Conservation (phyloP, 1,139 yeast genomes). For the Geotrichum europaeum region DNA sequence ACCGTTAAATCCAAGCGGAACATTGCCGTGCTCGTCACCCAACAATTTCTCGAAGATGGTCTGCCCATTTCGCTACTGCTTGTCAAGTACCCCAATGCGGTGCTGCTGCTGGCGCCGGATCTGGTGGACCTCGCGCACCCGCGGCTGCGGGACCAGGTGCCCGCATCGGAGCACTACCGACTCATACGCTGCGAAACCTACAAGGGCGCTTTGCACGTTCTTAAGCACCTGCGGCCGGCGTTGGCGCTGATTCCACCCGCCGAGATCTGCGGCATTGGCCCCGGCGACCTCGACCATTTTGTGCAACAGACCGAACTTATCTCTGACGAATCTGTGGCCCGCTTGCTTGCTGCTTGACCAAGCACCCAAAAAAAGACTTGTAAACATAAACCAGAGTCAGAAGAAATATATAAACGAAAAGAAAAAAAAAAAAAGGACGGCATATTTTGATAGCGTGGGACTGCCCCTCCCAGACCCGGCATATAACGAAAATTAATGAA, state of each 20-base stretch:
- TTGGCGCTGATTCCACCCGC: slow-evolving; percentile 25
- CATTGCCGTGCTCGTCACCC: slow-evolving; percentile 23
- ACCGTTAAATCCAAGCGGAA: slow-evolving; percentile 10
- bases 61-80: slow-evolving; percentile 25
- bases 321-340: slow-evolving; percentile 13
- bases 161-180: slow-evolving; percentile 22
- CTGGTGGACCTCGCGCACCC: slow-evolving; percentile 19
- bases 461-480: not conserved
- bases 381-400: not conserved
- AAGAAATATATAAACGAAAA: not conserved
- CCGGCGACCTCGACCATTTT: slow-evolving; percentile 24
- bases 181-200: slow-evolving; percentile 32
- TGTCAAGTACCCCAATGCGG: slow-evolving; percentile 24
- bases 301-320: slow-evolving; percentile 23
- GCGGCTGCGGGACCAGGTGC: slow-evolving; percentile 23
- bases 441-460: too few species aligned
- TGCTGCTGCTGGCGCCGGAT: slow-evolving; percentile 27
- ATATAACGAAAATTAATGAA: not conserved
- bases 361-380: not conserved
- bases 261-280: slow-evolving; percentile 22
- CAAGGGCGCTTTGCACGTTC: slow-evolving; percentile 30
- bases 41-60: slow-evolving; percentile 22
- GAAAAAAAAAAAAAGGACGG: not conserved
- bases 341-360: slow-evolving; percentile 16
- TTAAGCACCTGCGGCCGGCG: slow-evolving; percentile 32